Percentiles rank a stretch among this genome's conserved stretches.
phyloP scores from a whole-genome alignment of 2,329 filamentous ascomycete genomes.

The Botrytis squamosa region DNA sequence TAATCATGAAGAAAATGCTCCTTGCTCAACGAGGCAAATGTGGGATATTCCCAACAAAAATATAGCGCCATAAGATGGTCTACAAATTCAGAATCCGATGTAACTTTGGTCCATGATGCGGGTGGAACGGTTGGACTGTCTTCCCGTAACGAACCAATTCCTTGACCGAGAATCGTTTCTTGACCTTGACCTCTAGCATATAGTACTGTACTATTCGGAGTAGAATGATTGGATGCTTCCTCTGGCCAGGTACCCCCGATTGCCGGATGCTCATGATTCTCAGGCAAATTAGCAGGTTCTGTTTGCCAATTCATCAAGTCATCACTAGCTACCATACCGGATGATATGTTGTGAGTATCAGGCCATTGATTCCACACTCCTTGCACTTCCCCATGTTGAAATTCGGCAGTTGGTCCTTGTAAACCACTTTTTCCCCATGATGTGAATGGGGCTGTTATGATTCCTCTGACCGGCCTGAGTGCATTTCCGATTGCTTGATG shows the following conservation, averaged over 20 bases:
- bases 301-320: constrained; percentile 39
- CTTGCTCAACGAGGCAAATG: constrained; percentile 66
- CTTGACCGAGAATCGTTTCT: constrained; percentile 57
- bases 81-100: constrained; percentile 56
- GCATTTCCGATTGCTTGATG: constrained; percentile 31
- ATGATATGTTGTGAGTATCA: not conserved
- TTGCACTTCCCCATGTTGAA: constrained; percentile 25
- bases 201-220: constrained; percentile 23
- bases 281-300: constrained; percentile 27
- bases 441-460: constrained; percentile 48
- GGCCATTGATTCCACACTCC: constrained; percentile 11
- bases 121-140: constrained; percentile 66
- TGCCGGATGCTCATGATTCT: constrained; percentile 47
- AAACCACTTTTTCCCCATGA: constrained; percentile 49
- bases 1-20: constrained; percentile 31
- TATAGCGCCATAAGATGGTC: constrained; percentile 64
- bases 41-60: constrained; percentile 74
- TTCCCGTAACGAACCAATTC: constrained; percentile 57
- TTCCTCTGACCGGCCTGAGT: constrained; percentile 42
- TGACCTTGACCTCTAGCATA: constrained; percentile 45
- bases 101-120: constrained; percentile 66
- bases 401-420: constrained; percentile 1
- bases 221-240: constrained; percentile 16
- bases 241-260: constrained; percentile 43
- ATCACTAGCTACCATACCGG: not conserved